Base-by-base conservation (phyloP, 1,139 yeast species). In the Meyerozyma elateridarum region DNA sequence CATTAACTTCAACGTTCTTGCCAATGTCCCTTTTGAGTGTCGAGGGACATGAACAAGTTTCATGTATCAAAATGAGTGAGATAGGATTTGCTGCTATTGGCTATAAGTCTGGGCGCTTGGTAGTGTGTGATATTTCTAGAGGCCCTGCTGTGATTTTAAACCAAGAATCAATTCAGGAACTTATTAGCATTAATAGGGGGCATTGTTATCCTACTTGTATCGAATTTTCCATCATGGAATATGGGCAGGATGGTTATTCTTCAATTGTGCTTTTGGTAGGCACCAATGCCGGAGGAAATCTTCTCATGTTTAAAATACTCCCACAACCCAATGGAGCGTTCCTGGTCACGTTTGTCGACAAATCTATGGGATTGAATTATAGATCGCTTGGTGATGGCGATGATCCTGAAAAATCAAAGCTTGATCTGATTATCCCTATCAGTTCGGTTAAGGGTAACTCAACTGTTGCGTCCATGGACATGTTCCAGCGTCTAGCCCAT, bases 31-130 rank as follows among this genome's bases (percentile, higher is more conserved):
- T 67, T 26, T 45, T 68, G 34, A 54, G 49, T 20, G 30, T 84
- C 2, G 68, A 69, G 33, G 61, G 71, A 1, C 28, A 12, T 7
- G 32, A 28, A 17, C 30, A 28, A 6, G 78, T 84, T 4, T 66
- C 89, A 0, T 73, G 85, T 2, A 45, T 89, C 31, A 70, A 71
- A 35, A 73, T 84, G 54, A 79, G 89, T 41, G 74, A 83, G 41
- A 67, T 87, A 31, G 96, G 96, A 0, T 88, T 91, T 61, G 85
- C 84, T 4, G 95, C 88, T 1, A 64, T 85, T 31, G 95, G 85
- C 0, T 88, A 85, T 53, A 72, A 72, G 30, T 74, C 81, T 9
- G 98, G 98, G 15, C 70, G 78, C 26, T 45, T 91, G 20, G 59
- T 82, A 3, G 80, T 91, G 1, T 62, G 93, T 40, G 97, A 91